Conservation (phyloP, 345 rosid genomes). For the Hibiscus syriacus region DNA sequence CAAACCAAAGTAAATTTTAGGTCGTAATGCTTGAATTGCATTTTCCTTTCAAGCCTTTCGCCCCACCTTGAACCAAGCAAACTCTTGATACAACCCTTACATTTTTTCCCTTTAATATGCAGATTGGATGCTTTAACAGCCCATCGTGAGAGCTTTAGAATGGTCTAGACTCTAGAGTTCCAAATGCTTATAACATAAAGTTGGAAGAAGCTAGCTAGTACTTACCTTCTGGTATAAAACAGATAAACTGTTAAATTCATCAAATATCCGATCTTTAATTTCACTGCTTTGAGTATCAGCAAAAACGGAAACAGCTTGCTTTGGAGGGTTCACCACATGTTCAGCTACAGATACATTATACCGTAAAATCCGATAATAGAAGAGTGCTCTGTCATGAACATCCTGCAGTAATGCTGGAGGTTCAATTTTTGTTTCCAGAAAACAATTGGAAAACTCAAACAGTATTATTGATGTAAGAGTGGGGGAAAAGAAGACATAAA, state of each 20-base stretch:
- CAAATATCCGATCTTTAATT: constrained; percentile 90
- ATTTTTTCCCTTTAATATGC: neutral
- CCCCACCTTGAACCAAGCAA: neutral
- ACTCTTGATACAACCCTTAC: neutral
- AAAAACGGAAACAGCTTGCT: constrained; percentile 95
- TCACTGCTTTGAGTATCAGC: constrained; percentile 98
- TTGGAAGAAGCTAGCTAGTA: constrained; percentile 10
- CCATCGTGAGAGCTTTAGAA: neutral
- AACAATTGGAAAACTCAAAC: constrained; percentile 9
- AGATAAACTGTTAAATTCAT: constrained; percentile 92
- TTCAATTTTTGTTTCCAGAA: constrained; percentile 15
- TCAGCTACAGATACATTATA: constrained; percentile 67
- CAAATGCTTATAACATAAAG: neutral
- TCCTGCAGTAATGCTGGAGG: constrained; percentile 46
- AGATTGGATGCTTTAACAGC: neutral
- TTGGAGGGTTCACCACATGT: constrained; percentile 86
- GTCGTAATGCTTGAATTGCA: neutral
- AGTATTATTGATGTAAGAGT: constrained; percentile 1
- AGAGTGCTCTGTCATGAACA: constrained; percentile 95
- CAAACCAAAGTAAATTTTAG: neutral
- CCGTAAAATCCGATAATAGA: constrained; percentile 88
- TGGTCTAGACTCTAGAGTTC: neutral
- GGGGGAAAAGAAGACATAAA: neutral
- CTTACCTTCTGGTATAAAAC: constrained; percentile 87
- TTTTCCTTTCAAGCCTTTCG: neutral